Evolutionary conservation across 2,329 filamentous ascomycete genomes (phyloP).

Genomic region (Exophiala sideris): DNA sequence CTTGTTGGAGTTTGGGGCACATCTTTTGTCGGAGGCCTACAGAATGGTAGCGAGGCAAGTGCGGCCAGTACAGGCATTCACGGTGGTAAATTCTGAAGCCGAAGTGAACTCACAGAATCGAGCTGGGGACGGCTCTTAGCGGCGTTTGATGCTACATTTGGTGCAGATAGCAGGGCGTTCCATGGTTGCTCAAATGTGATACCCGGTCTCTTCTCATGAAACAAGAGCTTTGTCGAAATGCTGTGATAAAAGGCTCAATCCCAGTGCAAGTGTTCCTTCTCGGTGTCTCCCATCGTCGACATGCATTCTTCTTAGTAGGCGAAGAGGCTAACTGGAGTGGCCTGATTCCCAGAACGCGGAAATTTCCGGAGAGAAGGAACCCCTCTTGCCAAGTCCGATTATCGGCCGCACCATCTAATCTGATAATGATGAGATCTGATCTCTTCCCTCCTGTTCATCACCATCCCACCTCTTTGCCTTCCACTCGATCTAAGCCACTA

Average conservation of each 20-base stretch:
- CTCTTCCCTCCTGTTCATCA: slow-evolving; percentile 12
- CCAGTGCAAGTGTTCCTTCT: not conserved
- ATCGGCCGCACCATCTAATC: slow-evolving; percentile 31
- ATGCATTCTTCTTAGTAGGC: not conserved
- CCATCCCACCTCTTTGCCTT: slow-evolving; percentile 2
- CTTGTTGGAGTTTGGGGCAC: slow-evolving; percentile 55
- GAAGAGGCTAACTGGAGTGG: not conserved
- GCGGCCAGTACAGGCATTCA: slow-evolving; percentile 18
- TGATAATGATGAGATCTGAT: slow-evolving; percentile 30
- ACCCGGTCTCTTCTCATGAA: slow-evolving; percentile 16
- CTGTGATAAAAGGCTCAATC: too few relatives aligned
- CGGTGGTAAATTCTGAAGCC: slow-evolving; percentile 26
- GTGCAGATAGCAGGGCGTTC: slow-evolving; percentile 12
- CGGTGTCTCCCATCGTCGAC: not conserved
- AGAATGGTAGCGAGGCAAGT: slow-evolving; percentile 21
- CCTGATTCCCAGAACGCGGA: not conserved
- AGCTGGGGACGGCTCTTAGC: not conserved
- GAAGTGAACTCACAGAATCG: not conserved
- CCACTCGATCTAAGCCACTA: not conserved
- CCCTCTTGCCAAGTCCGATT: slow-evolving; percentile 17
- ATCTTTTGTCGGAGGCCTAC: slow-evolving; percentile 39
- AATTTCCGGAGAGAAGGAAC: not conserved
- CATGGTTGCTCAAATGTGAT: slow-evolving; percentile 9
- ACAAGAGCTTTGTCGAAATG: too few relatives aligned
- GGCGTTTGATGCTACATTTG: not conserved